Evolutionary conservation across 345 rosid species (phyloP).

Genomic region (Eutrema japonicum): DNA sequence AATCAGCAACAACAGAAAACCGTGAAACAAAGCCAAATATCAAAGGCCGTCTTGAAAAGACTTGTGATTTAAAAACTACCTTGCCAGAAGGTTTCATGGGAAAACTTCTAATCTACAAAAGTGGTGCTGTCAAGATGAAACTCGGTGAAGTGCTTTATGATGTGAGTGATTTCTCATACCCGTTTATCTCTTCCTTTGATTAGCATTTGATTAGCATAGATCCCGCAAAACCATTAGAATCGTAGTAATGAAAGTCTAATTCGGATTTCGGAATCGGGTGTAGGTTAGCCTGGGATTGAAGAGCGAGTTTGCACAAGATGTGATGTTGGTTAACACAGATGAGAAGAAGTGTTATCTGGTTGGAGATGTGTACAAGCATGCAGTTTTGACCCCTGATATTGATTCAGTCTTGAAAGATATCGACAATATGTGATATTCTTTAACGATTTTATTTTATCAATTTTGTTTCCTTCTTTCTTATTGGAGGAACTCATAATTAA

Average conservation of each 20-base stretch:
- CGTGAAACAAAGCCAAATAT: conserved; percentile 40
- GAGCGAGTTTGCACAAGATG: conserved; percentile 68
- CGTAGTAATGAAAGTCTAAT: not conserved
- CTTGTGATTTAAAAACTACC: conserved; percentile 49
- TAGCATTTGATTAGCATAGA: not conserved
- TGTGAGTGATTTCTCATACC: conserved; percentile 54
- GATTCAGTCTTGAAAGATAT: conserved; percentile 56
- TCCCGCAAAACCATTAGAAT: not conserved
- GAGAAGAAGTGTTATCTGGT: conserved; percentile 58
- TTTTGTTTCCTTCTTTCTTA: conserved; percentile 32
- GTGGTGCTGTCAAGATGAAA: conserved; percentile 86
- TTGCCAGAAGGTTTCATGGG: conserved; percentile 84
- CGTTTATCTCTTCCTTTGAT: not conserved
- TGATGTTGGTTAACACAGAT: conserved; percentile 53
- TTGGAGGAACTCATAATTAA: not conserved
- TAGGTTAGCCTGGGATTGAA: conserved; percentile 77
- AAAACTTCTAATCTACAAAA: conserved; percentile 76
- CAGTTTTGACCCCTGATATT: conserved; percentile 67
- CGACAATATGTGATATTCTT: conserved; percentile 37
- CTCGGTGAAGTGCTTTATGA: conserved; percentile 70
- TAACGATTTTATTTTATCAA: not conserved
- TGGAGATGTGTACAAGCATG: conserved; percentile 72
- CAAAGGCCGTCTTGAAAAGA: conserved; percentile 1
- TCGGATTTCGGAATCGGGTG: conserved; percentile 7
- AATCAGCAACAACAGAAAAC: conserved; percentile 46